These are phyloP conservation scores for Pythium sp. DNA, from an alignment of 352 stramenopile genomes.

Conservation along the genomic window DNA sequence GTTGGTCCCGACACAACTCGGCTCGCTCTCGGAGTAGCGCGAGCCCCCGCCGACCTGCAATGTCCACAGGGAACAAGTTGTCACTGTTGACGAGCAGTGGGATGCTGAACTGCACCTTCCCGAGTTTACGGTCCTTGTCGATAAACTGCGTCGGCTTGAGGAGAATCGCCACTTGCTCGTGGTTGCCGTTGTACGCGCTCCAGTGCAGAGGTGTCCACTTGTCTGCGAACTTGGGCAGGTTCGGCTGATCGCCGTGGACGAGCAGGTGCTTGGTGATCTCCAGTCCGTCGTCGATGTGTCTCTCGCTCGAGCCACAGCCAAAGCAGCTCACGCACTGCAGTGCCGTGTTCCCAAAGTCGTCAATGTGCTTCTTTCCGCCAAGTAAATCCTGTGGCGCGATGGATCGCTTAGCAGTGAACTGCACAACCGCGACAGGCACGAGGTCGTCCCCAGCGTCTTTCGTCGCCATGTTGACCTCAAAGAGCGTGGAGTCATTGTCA, in stretches of 20 bases:
- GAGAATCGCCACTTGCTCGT: constrained; percentile 56
- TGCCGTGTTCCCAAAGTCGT: constrained; percentile 79
- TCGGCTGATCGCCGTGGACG: constrained; percentile 62
- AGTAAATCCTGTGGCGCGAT: constrained; percentile 49
- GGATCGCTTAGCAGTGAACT: constrained; percentile 35
- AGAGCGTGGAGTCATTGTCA: constrained; percentile 16
- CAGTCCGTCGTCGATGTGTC: constrained; percentile 62
- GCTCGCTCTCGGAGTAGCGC: constrained; percentile 40
- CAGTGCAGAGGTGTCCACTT: constrained; percentile 77
- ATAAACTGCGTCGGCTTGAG: constrained; percentile 34
- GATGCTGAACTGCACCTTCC: constrained; percentile 50
- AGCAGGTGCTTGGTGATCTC: constrained; percentile 63
- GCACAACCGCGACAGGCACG: constrained; percentile 48
- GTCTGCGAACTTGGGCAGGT: constrained; percentile 62
- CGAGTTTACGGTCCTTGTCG: constrained; percentile 8
- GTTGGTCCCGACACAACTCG: constrained; percentile 16
- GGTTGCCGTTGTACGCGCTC: constrained; percentile 72
- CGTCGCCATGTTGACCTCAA: constrained; percentile 42
- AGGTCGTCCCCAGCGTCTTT: constrained; percentile 34
- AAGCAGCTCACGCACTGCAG: constrained; percentile 80
- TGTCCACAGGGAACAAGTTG: constrained; percentile 59
- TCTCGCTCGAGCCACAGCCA: constrained; percentile 55
- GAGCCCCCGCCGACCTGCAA: constrained; percentile 57
- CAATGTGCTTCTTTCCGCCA: constrained; percentile 42
- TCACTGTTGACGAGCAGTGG: constrained; percentile 55